Base-by-base conservation (phyloP, 2,329 filamentous ascomycete genomes). In the Ceratocystis albifundus region DNA sequence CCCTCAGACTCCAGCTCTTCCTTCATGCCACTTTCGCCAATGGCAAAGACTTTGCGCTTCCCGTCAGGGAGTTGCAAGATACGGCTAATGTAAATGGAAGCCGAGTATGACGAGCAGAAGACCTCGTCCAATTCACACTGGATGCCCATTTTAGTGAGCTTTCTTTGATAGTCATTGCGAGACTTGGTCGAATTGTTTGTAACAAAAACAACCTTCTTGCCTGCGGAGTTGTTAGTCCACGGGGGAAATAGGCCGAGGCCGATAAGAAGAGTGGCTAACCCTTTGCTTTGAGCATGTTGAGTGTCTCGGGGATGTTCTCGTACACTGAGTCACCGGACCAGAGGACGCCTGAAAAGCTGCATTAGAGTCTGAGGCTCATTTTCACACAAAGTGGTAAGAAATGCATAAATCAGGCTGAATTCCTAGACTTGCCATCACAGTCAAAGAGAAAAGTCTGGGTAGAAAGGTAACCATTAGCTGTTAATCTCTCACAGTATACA, bases 151-250 rank as follows among this genome's bases (percentile, higher is more conserved):
- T 79, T 79, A 61, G 88, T 84, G 68, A 99, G 87, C 74, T 97
- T 99, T 79, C 93, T 90, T 75, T 88, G 87, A 77, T 99, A 99
- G 74, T 96, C 91, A 62, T 83, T 80, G 66, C 94, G 88, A 10
- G 93, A 96, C 75, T 99, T 99, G 67, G 94, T 97, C 73, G 91
- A 96, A 79, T 99, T 99, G 79, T 99, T 99, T 50, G 94, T 99
- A 64, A 99, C 94, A 74, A 99, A 99, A 65, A 99, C 86, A 44
- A 94, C 83, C 74, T 88, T 88, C 77, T 99, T 99, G 74, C 90
- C 92, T 94, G 50, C 36, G 64, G 69, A 17, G 4, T 50, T 25
- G 30, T 61, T 66, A 53, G 45, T 36, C 32, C 44, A 1, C 20
- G 2, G 59, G 10, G 8, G 28, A 2, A 45, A 45, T 32, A 20